Evolutionary conservation across 257 asterid genomes (phyloP).

Genomic region (Salvia hispanica): DNA sequence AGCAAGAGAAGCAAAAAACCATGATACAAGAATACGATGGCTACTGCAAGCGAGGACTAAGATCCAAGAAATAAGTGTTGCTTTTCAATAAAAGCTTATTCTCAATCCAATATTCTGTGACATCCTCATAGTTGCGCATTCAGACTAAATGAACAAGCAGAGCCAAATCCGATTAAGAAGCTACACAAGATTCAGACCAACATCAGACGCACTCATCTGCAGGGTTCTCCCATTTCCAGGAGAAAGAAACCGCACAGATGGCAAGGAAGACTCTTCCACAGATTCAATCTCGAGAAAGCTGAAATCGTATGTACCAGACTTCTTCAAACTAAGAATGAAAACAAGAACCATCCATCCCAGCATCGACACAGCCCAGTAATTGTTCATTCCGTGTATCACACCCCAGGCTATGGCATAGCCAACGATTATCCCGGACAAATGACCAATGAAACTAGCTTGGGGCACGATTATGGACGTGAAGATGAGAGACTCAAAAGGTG

Average conservation of each 20-base stretch:
- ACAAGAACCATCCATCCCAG: conserved; percentile 71
- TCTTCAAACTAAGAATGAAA: conserved; percentile 83
- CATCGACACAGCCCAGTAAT: conserved; percentile 91
- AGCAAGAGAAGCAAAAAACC: conserved; percentile 15
- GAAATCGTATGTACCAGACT: conserved; percentile 69
- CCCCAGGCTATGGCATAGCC: conserved; percentile 96
- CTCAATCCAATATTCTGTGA: conserved; percentile 22
- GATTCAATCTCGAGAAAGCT: conserved; percentile 86
- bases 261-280: conserved; percentile 76
- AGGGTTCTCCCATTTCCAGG: conserved; percentile 75
- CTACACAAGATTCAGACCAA: conserved; percentile 72
- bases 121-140: conserved; percentile 6
- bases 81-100: conserved; percentile 18
- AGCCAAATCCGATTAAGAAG: conserved; percentile 10
- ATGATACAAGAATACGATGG: conserved; percentile 27
- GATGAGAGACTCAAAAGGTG: conserved; percentile 89
- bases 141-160: conserved; percentile 17
- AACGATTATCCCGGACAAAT: conserved; percentile 79
- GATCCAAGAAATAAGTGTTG: conserved; percentile 13
- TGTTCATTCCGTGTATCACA: conserved; percentile 87
- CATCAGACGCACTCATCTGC: conserved; percentile 63
- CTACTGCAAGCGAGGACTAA: conserved; percentile 20
- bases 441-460: conserved; percentile 93
- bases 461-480: conserved; percentile 96
- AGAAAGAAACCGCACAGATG: conserved; percentile 67